Base-by-base conservation (phyloP, 1,139 yeast species). In the Candida glucosophila region DNA sequence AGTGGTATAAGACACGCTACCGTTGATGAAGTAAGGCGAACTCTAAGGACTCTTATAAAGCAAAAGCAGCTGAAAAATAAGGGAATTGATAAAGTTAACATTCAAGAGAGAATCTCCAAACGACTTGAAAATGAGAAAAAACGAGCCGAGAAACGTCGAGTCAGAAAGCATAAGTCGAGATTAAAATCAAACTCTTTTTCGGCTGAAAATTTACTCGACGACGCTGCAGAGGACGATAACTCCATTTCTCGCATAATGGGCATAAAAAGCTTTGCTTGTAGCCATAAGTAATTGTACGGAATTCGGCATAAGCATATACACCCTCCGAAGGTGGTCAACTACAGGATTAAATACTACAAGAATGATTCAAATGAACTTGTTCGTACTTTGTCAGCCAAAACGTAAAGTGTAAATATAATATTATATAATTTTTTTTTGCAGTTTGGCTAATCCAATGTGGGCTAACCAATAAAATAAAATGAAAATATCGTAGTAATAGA, bases 51-150 rank as follows among this genome's bases (percentile, higher is more conserved):
- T 13, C 37, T 63, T 14, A 51, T 60, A 2, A 34, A 17, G 51
- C 40, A 47, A 37, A 48, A n/a, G 39, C 28, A 30, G 36, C 29
- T 25, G 43, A 25, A 23, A 21, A 15, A 7, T 8, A n/a, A n/a
- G n/a, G n/a, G n/a, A n/a, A n/a, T n/a, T n/a, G 26, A 30, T 15
- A 28, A 33, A 23, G 15, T 33, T 20, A 37, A 41, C 35, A 47
- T 76, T 29, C 47, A 49, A 16, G 59, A 62, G 23, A 46, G 77
- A 23, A 66, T 76, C 3, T 62, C 47, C 20, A 49, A 49, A 30
- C 43, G 76, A 28, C 49, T 51, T 27, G 37, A 42, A 32, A 54
- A 65, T 30, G 75, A 73, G 33, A 58, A 56, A 24, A 43, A 56
- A 26, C 52, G 52, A 36, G 41, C 48, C 24, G 45, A 30, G 23